These are phyloP conservation scores for Candida chauliodis DNA, from an alignment of 805 yeast genomes.

Conservation along the genomic window DNA sequence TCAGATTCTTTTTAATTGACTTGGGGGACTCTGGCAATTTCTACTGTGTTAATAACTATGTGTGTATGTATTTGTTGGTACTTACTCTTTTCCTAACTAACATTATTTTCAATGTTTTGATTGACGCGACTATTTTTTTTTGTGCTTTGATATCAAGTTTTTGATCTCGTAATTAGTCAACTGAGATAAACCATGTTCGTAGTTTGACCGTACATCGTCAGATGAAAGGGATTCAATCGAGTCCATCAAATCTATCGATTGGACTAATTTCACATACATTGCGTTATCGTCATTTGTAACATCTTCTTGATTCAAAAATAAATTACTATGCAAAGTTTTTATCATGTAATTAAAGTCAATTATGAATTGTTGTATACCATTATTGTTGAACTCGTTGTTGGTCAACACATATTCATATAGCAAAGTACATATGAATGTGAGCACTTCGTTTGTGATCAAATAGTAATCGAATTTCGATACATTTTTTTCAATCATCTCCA, in stretches of 20 bases:
- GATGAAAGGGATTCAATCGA: slow-evolving; percentile 22
- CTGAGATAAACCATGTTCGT: slow-evolving; percentile 14
- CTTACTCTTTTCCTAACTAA: slow-evolving; percentile 25
- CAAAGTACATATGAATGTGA: slow-evolving; percentile 23
- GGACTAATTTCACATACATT: slow-evolving; percentile 21
- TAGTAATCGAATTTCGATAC: slow-evolving; percentile 30
- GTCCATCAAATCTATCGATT: slow-evolving; percentile 27
- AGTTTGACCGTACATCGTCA: slow-evolving; percentile 12
- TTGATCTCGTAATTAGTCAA: slow-evolving; percentile 19
- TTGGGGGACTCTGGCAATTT: slow-evolving; percentile 4
- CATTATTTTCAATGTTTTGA: no score
- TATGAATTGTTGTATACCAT: slow-evolving; percentile 31
- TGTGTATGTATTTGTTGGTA: slow-evolving; percentile 16
- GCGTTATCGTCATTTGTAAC: slow-evolving; percentile 21
- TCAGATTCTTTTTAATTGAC: neutral
- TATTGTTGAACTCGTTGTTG: slow-evolving; percentile 32
- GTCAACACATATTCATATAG: slow-evolving; percentile 37
- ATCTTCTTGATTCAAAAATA: slow-evolving; percentile 8
- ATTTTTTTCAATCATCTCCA: slow-evolving; percentile 19
- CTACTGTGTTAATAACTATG: neutral
- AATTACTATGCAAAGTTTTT: slow-evolving; percentile 13
- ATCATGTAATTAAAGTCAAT: slow-evolving; percentile 25
- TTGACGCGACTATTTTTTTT: no score
- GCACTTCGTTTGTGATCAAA: slow-evolving; percentile 23
- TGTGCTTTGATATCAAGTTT: slow-evolving; percentile 27